A percentile compares a stretch with the other conserved stretches of the same genome.
Evolutionary conservation across 768 basidiomycete species (phyloP).

Genomic region (Amanita phalloides): DNA sequence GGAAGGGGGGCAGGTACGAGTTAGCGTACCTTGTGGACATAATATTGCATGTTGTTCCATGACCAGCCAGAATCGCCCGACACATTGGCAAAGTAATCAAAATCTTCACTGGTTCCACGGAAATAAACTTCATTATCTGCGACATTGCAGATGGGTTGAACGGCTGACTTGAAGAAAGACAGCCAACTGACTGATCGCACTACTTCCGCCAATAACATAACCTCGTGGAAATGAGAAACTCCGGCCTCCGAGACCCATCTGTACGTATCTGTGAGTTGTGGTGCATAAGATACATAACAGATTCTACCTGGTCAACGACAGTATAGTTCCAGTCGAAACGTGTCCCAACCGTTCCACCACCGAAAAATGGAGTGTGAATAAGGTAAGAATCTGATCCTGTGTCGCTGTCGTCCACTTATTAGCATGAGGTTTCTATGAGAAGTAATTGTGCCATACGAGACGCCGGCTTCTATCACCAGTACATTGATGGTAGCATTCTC

Average conservation of each 20-base stretch:
- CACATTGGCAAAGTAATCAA: constrained; percentile 36
- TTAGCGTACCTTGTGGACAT: constrained; percentile 12
- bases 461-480: constrained; percentile 29
- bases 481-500: constrained; percentile 24
- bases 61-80: constrained; percentile 38
- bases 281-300: not conserved
- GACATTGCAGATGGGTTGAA: not conserved
- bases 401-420: constrained; percentile 6
- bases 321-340: constrained; percentile 21
- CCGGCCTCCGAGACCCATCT: constrained; percentile 13
- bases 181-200: constrained; percentile 16
- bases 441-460: constrained; percentile 10
- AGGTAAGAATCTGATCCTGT: constrained; percentile 4
- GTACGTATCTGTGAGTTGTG: not conserved
- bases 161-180: not conserved
- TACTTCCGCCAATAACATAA: constrained; percentile 17
- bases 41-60: constrained; percentile 15
- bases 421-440: constrained; percentile 1
- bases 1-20: not conserved
- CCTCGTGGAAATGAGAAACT: constrained; percentile 16
- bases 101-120: constrained; percentile 29
- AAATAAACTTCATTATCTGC: constrained; percentile 3
- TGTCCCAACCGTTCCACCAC: constrained; percentile 3
- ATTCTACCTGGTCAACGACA: constrained; percentile 9
- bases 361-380: constrained; percentile 3